A percentile compares a stretch with the other conserved stretches of the same genome.
These are phyloP conservation scores for Auricularia heimuer DNA, from an alignment of 768 basidiomycete genomes.

Conservation along the genomic window DNA sequence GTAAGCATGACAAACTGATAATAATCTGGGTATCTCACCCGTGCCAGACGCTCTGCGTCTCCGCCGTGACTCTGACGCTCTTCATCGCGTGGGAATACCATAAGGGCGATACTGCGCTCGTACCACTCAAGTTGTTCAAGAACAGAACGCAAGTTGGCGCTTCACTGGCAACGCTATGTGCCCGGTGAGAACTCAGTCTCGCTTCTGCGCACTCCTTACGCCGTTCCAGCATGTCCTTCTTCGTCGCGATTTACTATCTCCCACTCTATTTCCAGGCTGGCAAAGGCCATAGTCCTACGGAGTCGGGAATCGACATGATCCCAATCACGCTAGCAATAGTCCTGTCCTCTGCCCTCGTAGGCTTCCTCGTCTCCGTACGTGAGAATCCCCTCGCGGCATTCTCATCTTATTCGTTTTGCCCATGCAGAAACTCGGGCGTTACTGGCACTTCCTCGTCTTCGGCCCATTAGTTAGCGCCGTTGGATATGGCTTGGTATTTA, in stretches of 20 bases:
- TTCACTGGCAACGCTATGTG: constrained; percentile 14
- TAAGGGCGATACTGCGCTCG: constrained; percentile 28
- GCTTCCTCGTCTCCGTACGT: constrained; percentile 14
- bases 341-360: constrained; percentile 20
- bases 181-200: not conserved
- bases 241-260: constrained; percentile 8
- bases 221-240: constrained; percentile 3
- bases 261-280: constrained; percentile 24
- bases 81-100: constrained; percentile 27
- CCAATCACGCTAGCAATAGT: constrained; percentile 27
- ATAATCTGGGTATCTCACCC: not conserved
- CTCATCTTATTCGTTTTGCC: not conserved
- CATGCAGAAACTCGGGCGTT: not conserved
- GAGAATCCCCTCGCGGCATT: no score
- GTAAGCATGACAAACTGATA: not conserved
- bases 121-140: constrained; percentile 27
- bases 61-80: constrained; percentile 17
- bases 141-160: constrained; percentile 22
- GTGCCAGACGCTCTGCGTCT: not conserved
- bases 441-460: not conserved
- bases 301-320: constrained; percentile 31
- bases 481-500: constrained; percentile 29
- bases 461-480: constrained; percentile 6
- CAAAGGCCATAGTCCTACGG: constrained; percentile 25
- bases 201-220: not conserved